Base-by-base conservation (phyloP, 495 filamentous ascomycete genomes). In the Neurospora sp. region DNA sequence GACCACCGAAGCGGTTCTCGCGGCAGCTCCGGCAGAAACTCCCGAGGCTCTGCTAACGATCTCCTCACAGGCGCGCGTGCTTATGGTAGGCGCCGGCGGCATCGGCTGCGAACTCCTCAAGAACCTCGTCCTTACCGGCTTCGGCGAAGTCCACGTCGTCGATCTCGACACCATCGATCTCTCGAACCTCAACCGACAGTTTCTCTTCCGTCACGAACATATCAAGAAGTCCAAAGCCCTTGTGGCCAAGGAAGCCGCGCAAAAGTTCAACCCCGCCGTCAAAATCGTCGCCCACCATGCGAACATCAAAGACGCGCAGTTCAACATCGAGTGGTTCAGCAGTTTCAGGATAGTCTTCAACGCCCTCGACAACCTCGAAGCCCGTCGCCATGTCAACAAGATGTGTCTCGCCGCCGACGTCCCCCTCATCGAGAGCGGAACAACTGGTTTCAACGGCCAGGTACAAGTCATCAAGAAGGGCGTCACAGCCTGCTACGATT, bases 91-190 rank as follows among this genome's bases (percentile, higher is more conserved):
- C 74, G 96, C 96, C 61, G 96, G 96, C 73, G 96, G 96, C 53
- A 98, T 99, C 79, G 96, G 96, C 72, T 99, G 96, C 82, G 96
- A 99, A 82, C 88, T 99, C 6, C 87, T 99, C 72, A 99, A 99
- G 86, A 97, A 98, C 83, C 90, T 99, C 72, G 93, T 94, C 70
- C 89, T 97, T 35, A 92, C 91, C 69, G 96, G 96, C 75, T 98
- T 98, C 77, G 94, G 94, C 68, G 93, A 97, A 83, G 89, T 98
- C 68, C 94, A 98, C 81, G 90, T 99, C 69, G 93, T 99, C 75
- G 96, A 99, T 80, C 90, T 99, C 40, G 96, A 99, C 79, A 99
- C 96, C 0, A 98, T 99, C 80, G 96, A 99, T 77, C 85, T 99
- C 6, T 97, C 93, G 84, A 99, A 99, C 77, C 87, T 99, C 68